Evolutionary conservation across 1,284 basidiomycete genomes (phyloP), one percentile per base, ranked within the genome.

Genomic region (Rhodotorula sp.): DNA sequence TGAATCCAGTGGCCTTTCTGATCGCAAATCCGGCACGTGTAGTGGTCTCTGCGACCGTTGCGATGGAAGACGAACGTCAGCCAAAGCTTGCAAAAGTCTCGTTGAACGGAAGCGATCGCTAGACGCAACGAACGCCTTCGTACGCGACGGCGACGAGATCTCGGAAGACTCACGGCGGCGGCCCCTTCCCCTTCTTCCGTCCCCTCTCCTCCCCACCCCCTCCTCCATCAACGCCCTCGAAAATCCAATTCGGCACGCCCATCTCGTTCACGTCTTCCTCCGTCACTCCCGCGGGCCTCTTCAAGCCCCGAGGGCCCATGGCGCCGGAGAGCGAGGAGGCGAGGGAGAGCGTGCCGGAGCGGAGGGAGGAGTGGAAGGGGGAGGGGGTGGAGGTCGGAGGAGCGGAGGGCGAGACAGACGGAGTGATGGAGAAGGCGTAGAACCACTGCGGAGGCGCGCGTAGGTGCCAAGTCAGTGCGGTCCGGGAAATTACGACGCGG

Each of bases 321-420:
- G 62, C 32, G 15, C 60, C 57, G 55, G 65, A 65, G 17, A 62
- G 2, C 5, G 51, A 58, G 19, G 60, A 44, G 44, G 68, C 47
- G 36, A 46, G 10, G 4, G 52, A 22, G n/a, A 59, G 27, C 27
- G 62, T 22, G 30, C 70, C 62, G 6, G 70, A 36, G 20, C 56
- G 46, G 22, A 58, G 72, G 13, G 82, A 81, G 46, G 81, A 73
- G 24, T 78, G 77, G 78, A 90, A 92, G 1, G 91, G 91, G 77
- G 91, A 92, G 67, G 83, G 82, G 0, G 90, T 91, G 4, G 84
- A 80, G 77, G 91, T 90, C 1, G 84, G 77, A 24, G 90, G 89
- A n/a, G 81, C 82, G 5, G 85, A 32, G 76, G 82, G 74, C 74
- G 82, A 73, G 13, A 78, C 76, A 6, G 80, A 76, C 22, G 85